Evolutionary conservation across 1,139 yeast species (phyloP).

Genomic region (Yamadazyma epiphylla): DNA sequence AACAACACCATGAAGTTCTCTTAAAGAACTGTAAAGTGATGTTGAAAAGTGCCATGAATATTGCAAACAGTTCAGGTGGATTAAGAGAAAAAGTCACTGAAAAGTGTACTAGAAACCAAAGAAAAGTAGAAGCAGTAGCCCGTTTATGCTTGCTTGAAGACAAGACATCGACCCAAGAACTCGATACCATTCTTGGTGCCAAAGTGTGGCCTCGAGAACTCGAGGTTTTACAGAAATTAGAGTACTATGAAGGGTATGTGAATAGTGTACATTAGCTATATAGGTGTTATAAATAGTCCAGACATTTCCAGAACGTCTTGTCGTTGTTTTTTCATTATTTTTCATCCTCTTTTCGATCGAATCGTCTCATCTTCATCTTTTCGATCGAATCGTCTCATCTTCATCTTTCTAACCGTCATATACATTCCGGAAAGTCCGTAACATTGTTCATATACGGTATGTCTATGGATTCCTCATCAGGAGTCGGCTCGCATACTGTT

Average conservation of each 20-base stretch:
- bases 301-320: no score
- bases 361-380: no score
- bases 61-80: conserved; percentile 47
- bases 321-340: no score
- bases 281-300: no score
- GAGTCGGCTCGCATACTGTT: conserved; percentile 14
- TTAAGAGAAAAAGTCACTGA: conserved; percentile 45
- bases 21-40: conserved; percentile 37
- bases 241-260: conserved; percentile 26
- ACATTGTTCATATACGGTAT: conserved; percentile 18
- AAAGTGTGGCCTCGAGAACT: conserved; percentile 30
- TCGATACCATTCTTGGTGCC: conserved; percentile 35
- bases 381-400: no score
- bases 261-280: no score
- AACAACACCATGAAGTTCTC: conserved; percentile 25
- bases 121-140: conserved; percentile 41
- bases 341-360: no score
- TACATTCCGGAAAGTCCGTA: conserved; percentile 27
- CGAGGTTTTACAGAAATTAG: conserved; percentile 22
- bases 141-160: conserved; percentile 45
- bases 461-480: conserved; percentile 12
- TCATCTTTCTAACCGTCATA: no score
- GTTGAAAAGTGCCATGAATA: conserved; percentile 44
- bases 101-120: conserved; percentile 38
- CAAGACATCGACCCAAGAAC: conserved; percentile 28